Evolutionary conservation across 805 yeast genomes (phyloP), one percentile per base, ranked within the genome.

Genomic region (Pichia paraexigua): DNA sequence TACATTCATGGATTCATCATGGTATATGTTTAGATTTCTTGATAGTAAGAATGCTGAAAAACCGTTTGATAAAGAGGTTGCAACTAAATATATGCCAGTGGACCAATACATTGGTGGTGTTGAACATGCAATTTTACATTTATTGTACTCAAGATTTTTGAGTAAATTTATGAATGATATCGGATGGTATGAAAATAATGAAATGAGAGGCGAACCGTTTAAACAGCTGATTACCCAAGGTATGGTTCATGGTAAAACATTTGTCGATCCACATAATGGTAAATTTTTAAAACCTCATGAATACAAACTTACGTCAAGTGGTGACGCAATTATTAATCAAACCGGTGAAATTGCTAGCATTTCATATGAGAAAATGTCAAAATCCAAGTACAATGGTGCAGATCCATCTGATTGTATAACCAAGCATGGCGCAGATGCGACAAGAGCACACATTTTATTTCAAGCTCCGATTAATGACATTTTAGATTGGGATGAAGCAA

Each of bases 211-310:
- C 24, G 99, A 94, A 63, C 99, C 99, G 2, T 81, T 94, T 62
- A 76, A 71, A 51, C 78, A 77, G 53, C 72, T 94, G 37, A 83
- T 92, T 2, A 91, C 97, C 2, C 98, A 92, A 66, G 99, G 99
- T 18, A 94, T 94, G 99, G 99, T 94, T 4, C 97, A 92, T 55
- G 98, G 97, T 3, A 82, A 79, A 61, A 94, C 99, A 0, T 87
- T 65, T 58, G 71, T 73, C 9, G 84, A 91, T 57, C 94, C 96
- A 3, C 67, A 65, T 0, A 83, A 77, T 30, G 94, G 92, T 0
- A 70, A 82, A 51, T 92, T 85, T 64, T 71, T 94, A 57, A 87
- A 81, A 59, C 92, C 95, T 0, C 82, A 83, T 1, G 97, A 94
- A 59, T 64, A 87, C 13, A 83, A 77, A 41, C 41, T 65, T 3